Evolutionary conservation across 1,284 basidiomycete species (phyloP).

Genomic region (Xerocomus amazonicus): DNA sequence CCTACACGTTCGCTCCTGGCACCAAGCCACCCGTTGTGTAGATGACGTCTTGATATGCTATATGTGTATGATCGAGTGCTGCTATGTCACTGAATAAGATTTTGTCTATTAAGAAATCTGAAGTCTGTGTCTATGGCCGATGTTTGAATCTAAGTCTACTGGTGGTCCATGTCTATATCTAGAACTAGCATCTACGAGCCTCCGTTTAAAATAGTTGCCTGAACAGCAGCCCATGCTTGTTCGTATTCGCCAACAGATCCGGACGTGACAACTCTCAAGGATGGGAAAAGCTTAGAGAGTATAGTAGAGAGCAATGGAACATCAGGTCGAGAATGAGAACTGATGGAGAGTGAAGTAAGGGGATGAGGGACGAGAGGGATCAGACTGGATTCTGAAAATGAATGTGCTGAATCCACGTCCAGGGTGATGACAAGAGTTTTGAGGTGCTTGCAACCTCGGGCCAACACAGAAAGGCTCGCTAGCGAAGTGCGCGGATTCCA

Average conservation of each 20-base stretch:
- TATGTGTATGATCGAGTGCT: conserved; percentile 13
- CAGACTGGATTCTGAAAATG: not conserved
- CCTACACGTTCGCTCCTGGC: conserved; percentile 84
- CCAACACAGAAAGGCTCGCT: conserved; percentile 35
- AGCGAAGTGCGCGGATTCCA: conserved; percentile 36
- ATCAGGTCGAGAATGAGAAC: conserved; percentile 19
- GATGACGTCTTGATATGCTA: conserved; percentile 19
- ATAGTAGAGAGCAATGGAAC: conserved; percentile 9
- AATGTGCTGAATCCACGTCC: conserved; percentile 12
- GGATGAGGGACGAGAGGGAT: conserved; percentile 13
- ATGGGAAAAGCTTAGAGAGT: conserved; percentile 21
- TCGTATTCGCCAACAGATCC: conserved; percentile 20
- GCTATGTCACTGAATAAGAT: conserved; percentile 1
- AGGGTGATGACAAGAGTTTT: conserved; percentile 39
- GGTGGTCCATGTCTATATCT: not conserved
- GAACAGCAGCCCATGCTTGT: conserved; percentile 20
- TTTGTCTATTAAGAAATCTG: not conserved
- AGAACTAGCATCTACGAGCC: not conserved
- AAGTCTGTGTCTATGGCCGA: too few relatives aligned
- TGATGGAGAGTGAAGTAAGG: conserved; percentile 20
- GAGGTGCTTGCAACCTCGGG: conserved; percentile 36
- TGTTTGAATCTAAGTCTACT: conserved; percentile 2
- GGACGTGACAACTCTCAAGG: conserved; percentile 14
- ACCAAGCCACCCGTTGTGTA: conserved; percentile 69
- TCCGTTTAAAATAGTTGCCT: conserved; percentile 4